Evolutionary conservation across 2,329 filamentous ascomycete species (phyloP), one percentile per base, ranked within the genome.

Genomic region (Stagonosporopsis rhizophila): DNA sequence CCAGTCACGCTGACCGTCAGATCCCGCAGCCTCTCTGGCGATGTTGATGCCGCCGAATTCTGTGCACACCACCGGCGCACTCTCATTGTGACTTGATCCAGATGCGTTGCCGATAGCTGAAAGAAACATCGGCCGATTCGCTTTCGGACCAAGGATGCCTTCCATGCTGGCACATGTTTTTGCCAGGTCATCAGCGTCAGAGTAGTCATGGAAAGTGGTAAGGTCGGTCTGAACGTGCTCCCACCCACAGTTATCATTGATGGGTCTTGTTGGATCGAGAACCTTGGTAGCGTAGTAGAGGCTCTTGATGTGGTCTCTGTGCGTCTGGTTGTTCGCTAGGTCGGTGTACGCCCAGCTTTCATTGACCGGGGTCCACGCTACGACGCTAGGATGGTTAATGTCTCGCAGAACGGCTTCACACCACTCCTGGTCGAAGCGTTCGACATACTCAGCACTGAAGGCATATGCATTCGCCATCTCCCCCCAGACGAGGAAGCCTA

Each of bases 221-320:
- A 89, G 75, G 62, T 89, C 87, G 0, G 84, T 87, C 11, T 79
- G 64, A 6, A 89, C 86, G 60, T 89, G 87, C 66, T 89, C 86
- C 87, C 87, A 89, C 30, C 87, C 87, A 61, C 87, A 89, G 72
- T 90, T 89, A 71, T 89, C 87, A 66, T 89, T 90, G 66, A 90
- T 80, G 15, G 86, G 86, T 6, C 87, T 77, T 0, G 83, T 88
- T 1, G 84, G 80, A 60, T 90, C 87, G 2, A 89, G 78, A 0
- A 80, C 80, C 80, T 88, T 89, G 9, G 87, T 89, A 54, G 83
- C 69, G 64, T 86, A 85, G 68, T 89, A 89, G 2, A 89, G 78
- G 15, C 82, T 80, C 19, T 86, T 82, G 44, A 89, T 81, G 64
- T 89, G 87, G 65, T 88, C 83, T 14, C 87, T 80, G 72, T 90